phyloP scores from a whole-genome alignment of 371 early-diverging fungal genomes.

The Mortierella sp. region DNA sequence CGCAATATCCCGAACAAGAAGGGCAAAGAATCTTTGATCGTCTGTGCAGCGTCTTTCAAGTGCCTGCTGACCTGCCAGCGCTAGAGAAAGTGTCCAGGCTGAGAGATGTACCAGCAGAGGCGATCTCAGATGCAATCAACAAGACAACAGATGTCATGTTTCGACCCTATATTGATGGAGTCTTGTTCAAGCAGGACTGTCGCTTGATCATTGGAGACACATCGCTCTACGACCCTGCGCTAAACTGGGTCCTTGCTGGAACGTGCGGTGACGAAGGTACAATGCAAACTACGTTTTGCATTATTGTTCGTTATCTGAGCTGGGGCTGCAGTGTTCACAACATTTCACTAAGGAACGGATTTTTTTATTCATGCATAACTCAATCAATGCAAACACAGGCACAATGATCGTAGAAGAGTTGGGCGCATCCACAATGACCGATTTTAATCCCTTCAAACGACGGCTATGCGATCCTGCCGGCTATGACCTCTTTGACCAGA shows the following conservation, averaged over 20 bases:
- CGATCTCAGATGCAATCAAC: conserved; percentile 26
- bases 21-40: conserved; percentile 28
- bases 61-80: conserved; percentile 30
- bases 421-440: conserved; percentile 20
- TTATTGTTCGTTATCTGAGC: not conserved
- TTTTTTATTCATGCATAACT: conserved; percentile 16
- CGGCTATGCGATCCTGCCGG: conserved; percentile 4
- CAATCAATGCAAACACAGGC: not conserved
- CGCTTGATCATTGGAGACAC: conserved; percentile 33
- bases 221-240: not conserved
- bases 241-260: conserved; percentile 8
- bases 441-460: conserved; percentile 7
- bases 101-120: conserved; percentile 20
- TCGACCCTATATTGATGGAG: conserved; percentile 34
- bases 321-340: not conserved
- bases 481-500: conserved; percentile 2
- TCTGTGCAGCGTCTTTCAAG: conserved; percentile 29
- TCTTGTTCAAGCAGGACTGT: conserved; percentile 25
- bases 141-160: conserved; percentile 13
- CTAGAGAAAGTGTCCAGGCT: conserved; percentile 30
- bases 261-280: conserved; percentile 6
- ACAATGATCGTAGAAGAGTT: conserved; percentile 21
- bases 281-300: too few species aligned
- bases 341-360: conserved; percentile 2
- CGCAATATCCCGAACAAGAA: conserved; percentile 28